These are phyloP conservation scores for Claviceps pusilla DNA, from an alignment of 2,329 filamentous ascomycete genomes.

Conservation along the genomic window DNA sequence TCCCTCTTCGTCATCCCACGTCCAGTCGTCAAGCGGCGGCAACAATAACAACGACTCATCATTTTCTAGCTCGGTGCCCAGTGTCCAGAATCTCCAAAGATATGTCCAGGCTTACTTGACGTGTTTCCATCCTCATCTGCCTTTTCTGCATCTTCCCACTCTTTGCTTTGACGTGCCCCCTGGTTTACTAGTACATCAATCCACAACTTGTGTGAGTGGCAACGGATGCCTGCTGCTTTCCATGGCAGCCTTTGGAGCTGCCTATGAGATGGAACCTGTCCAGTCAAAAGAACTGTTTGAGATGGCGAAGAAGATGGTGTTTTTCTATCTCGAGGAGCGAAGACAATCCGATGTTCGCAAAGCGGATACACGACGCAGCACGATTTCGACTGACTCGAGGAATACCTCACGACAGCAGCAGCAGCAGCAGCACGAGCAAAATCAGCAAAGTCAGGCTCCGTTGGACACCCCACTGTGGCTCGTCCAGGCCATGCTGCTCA, in stretches of 20 bases:
- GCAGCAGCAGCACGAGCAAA: conserved; percentile 18
- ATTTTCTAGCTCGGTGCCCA: conserved; percentile 48
- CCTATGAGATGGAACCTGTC: conserved; percentile 73
- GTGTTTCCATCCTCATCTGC: conserved; percentile 86
- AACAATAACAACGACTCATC: conserved; percentile 10
- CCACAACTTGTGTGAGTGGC: conserved; percentile 47
- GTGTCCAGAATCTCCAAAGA: conserved; percentile 71
- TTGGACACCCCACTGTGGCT: conserved; percentile 68
- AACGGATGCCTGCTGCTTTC: conserved; percentile 73
- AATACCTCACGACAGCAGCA: conserved; percentile 34
- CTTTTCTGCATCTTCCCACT: conserved; percentile 86
- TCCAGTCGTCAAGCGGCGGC: conserved; percentile 28
- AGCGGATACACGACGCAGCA: conserved; percentile 41
- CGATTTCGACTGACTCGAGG: conserved; percentile 29
- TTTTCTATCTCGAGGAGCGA: conserved; percentile 79
- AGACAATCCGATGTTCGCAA: conserved; percentile 68
- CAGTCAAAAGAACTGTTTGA: conserved; percentile 79
- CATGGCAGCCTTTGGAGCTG: conserved; percentile 64
- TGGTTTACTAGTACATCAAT: conserved; percentile 42
- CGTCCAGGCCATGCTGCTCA: conserved; percentile 91
- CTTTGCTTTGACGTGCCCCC: conserved; percentile 74
- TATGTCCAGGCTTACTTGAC: conserved; percentile 82
- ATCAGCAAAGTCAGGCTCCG: conserved; percentile 41
- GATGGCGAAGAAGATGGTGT: conserved; percentile 88
- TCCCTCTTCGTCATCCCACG: conserved; percentile 31